phyloP scores from a whole-genome alignment of 2,329 filamentous ascomycete genomes.

The Endothia cerciana region DNA sequence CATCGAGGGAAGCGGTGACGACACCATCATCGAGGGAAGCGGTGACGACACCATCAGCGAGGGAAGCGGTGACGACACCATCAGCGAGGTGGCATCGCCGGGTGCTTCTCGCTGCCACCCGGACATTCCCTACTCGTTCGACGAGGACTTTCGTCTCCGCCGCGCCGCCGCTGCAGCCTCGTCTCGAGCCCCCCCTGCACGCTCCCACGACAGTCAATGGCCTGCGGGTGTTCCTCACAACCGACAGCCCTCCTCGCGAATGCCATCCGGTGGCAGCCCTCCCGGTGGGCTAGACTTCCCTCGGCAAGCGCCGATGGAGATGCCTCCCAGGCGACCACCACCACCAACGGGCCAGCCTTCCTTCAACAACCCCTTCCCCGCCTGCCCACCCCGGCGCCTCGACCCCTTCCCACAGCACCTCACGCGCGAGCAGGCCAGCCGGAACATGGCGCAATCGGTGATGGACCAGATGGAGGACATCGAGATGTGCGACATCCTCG shows the following conservation, averaged over 20 bases:
- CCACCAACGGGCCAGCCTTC: too few species aligned
- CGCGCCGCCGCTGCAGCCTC: neutral
- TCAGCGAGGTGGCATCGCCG: neutral
- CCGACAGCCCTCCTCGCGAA: too few species aligned
- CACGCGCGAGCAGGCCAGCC: neutral
- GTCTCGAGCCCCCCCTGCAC: neutral
- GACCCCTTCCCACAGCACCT: neutral
- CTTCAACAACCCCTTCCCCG: too few species aligned
- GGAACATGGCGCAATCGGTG: neutral
- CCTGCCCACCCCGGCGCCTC: too few species aligned
- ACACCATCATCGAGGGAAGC: neutral
- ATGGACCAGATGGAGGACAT: neutral
- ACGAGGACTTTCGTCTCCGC: neutral
- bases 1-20: neutral
- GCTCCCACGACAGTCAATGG: neutral
- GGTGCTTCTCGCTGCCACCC: neutral
- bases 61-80: neutral
- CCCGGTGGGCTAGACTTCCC: too few species aligned
- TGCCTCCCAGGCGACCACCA: too few species aligned
- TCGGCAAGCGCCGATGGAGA: too few species aligned
- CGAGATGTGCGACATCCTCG: neutral
- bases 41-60: neutral
- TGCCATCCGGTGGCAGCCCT: too few species aligned
- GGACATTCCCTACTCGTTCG: neutral
- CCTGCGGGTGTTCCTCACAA: too few species aligned